Conservation (phyloP, 78 protist species). For the Polysphondylium violaceum region DNA sequence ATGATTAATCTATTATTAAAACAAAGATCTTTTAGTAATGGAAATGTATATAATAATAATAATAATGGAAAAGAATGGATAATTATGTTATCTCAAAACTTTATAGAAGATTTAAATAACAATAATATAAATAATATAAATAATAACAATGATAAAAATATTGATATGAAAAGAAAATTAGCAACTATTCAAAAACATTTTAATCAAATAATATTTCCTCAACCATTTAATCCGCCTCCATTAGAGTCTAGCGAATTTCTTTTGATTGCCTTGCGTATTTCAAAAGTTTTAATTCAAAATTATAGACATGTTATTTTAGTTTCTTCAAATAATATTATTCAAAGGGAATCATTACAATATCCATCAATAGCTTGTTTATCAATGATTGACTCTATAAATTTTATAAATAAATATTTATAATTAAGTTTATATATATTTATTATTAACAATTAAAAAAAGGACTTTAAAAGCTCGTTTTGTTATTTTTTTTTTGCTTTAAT, state of each 20-base stretch:
- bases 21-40: background rate
- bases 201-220: background rate
- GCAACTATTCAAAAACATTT: background rate
- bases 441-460: no score
- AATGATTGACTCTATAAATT: no score
- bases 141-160: no score
- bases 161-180: background rate
- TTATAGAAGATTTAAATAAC: no score
- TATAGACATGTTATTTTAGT: constrained; percentile 2
- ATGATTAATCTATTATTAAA: background rate
- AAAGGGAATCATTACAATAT: constrained; percentile 3
- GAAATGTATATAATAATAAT: background rate
- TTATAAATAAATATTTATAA: no score
- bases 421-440: no score
- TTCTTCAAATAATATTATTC: constrained; percentile 1
- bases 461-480: no score
- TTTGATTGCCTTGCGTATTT: constrained; percentile 3
- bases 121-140: no score
- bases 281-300: background rate
- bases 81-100: no score
- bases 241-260: background rate
- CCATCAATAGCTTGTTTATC: no score
- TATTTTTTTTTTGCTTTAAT: no score
- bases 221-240: background rate
- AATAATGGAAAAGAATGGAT: background rate